A percentile compares a stretch with the other conserved stretches of the same genome.
These are phyloP conservation scores for Capsicum rhomboideum DNA, from an alignment of 257 asterid genomes.

Conservation along the genomic window DNA sequence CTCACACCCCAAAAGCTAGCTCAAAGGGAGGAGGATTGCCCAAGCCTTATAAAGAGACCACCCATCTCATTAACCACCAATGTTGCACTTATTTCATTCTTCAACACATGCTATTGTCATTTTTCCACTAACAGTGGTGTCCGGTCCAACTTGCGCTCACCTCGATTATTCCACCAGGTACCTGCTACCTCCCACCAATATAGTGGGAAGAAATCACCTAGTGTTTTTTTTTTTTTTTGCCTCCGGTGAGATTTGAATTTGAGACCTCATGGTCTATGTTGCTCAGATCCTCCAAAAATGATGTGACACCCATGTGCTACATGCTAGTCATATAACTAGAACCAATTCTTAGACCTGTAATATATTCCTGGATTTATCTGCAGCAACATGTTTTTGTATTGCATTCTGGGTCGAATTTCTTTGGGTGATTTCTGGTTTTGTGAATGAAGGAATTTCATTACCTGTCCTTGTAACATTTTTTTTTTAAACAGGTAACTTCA, in stretches of 20 bases:
- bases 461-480: not conserved
- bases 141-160: not conserved
- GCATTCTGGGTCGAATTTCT: not conserved
- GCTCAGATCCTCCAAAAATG: not conserved
- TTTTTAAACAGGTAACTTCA: no score
- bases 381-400: not conserved
- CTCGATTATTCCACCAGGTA: not conserved
- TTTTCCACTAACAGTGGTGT: not conserved
- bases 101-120: not conserved
- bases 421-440: not conserved
- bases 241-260: not conserved
- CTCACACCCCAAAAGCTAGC: no score
- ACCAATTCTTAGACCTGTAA: not conserved
- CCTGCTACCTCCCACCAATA: not conserved
- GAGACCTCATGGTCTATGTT: not conserved
- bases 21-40: no score
- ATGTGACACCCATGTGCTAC: not conserved
- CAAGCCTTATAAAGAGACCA: no score
- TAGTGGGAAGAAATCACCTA: not conserved
- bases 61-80: no score
- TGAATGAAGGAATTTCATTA: not conserved
- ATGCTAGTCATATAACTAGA: not conserved
- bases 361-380: not conserved
- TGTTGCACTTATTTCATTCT: no score
- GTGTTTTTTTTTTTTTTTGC: not conserved